Base-by-base conservation (phyloP, 1,139 yeast species). In the Protomyces macrosporus region DNA sequence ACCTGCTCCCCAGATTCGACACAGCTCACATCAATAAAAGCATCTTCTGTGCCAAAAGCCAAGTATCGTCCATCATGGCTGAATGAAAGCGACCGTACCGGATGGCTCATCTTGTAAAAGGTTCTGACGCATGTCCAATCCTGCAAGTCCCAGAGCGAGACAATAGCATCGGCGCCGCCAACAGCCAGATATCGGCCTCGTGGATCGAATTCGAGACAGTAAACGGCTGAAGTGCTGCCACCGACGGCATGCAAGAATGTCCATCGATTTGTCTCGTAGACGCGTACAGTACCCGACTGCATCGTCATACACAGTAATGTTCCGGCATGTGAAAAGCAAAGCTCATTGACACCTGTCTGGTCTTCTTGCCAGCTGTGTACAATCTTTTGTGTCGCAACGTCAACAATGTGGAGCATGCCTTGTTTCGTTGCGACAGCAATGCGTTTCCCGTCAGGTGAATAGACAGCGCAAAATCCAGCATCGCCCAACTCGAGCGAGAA, bases 151-250 rank as follows among this genome's bases (percentile, higher is more conserved):
- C 90, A 87, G 10, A 85, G 62, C 33, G 85, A 79, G n/a, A 86
- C 81, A 37, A 84, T 79, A 5, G 93, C 93, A 70, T 87, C 93
- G 61, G 81, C 81, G n/a, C 87, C 79, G 0, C 90, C 93, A 3
- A 81, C 81, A 1, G 82, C 81, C 10, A 87, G 69, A 68, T 74
- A 82, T 32, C 75, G 71, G 0, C 89, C 93, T 63, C 79, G 71
- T 1, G 88, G 87, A 69, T 86, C 90, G 63, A 85, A 75, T 7
- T 76, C 76, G 9, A 85, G 67, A 53, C 63, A 64, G 45, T 58
- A 65, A 6, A 64, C 63, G n/a, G 63, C 58, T 34, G 64, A 45
- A 4, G 66, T 65, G 50, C 59, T 60, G 14, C 63, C 66, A 7
- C 65, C 65, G 12, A 65, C 51, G 14, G 56, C 64, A 45, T 65